Base-by-base conservation (phyloP, 2,329 filamentous ascomycete genomes). In the Trichophyton simii region DNA sequence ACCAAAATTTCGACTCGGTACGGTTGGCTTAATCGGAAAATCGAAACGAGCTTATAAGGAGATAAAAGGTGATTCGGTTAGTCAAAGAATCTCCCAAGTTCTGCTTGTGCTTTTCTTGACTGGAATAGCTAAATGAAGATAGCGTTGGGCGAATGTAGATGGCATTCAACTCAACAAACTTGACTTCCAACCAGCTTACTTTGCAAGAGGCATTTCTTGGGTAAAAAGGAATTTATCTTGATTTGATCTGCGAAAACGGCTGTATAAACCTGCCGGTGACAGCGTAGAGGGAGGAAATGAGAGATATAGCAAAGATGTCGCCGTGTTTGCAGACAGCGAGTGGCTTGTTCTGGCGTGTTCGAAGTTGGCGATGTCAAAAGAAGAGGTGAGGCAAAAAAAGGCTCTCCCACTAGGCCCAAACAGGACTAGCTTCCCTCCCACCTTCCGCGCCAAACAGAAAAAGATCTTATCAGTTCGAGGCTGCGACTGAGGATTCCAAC, bases 21-120 rank as follows among this genome's bases (percentile, higher is more conserved):
- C 22, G 8, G 46, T 31, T 41, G 52, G 31, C 52, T 55, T 31
- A 55, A 36, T 18, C 28, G 52, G 28, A 28, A 36, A 15, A 57
- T 61, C 61, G 61, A 61, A 58, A 28, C 58, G 52, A 62, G 60
- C 62, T 65, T 64, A 59, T 48, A 60, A 62, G 64, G 44, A 59
- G 52, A 31, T 5, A 60, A 18, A 44, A 58, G 11, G 61, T 46
- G 59, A 61, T 63, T 68, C 67, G 69, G 73, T 76, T 74, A 76
- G 74, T 72, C 67, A 68, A 63, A 68, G 60, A 57, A 50, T 52
- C 52, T 57, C 54, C 28, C 57, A 46, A 44, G 22, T 34, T 50
- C n/a, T 60, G n/a, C 41, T 60, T 28, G 41, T 44, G 48, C 11
- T 59, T 41, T 58, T 58, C 18, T 44, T 22, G 28, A 57, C 28